Percentiles rank a stretch among this genome's conserved stretches.
Conservation (phyloP, 192 early-diverging fungal genomes). For the Anaeromyces robustus region DNA sequence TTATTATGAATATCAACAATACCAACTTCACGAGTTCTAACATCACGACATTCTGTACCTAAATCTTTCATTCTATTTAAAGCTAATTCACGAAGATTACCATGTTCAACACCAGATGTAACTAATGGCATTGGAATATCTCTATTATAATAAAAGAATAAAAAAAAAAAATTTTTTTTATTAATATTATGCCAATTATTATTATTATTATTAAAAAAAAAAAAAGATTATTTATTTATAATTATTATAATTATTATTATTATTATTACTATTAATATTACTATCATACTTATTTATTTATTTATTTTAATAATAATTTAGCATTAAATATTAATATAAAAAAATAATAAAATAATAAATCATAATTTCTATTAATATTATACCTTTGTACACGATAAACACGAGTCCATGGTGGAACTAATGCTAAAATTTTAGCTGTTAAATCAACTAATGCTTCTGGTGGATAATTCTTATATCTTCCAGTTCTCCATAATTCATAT, state of each 20-base stretch:
- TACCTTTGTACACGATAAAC: conserved; percentile 90
- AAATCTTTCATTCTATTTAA: conserved; percentile 91
- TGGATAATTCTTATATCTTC: conserved; percentile 93
- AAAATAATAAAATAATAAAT: too few relatives aligned
- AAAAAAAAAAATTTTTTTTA: too few relatives aligned
- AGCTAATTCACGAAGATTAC: conserved; percentile 90
- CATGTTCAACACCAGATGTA: conserved; percentile 94
- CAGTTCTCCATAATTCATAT: conserved; percentile 98
- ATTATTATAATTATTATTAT: too few relatives aligned
- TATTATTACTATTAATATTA: too few relatives aligned
- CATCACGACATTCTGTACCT: conserved; percentile 90
- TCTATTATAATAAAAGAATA: too few relatives aligned
- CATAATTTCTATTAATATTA: too few relatives aligned
- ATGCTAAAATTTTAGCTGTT: conserved; percentile 81
- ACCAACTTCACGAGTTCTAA: conserved; percentile 95
- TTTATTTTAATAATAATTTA: too few relatives aligned
- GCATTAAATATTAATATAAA: too few relatives aligned
- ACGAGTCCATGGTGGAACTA: conserved; percentile 93
- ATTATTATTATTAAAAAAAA: too few relatives aligned
- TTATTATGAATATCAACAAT: conserved; percentile 96
- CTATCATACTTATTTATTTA: too few relatives aligned
- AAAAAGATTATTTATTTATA: too few relatives aligned
- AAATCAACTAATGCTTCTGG: conserved; percentile 92
- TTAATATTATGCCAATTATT: too few relatives aligned
- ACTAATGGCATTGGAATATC: conserved; percentile 99